Percentiles rank a stretch among this genome's conserved stretches.
Conservation (phyloP, 495 filamentous ascomycete species). For the Xylaria intraflava region DNA sequence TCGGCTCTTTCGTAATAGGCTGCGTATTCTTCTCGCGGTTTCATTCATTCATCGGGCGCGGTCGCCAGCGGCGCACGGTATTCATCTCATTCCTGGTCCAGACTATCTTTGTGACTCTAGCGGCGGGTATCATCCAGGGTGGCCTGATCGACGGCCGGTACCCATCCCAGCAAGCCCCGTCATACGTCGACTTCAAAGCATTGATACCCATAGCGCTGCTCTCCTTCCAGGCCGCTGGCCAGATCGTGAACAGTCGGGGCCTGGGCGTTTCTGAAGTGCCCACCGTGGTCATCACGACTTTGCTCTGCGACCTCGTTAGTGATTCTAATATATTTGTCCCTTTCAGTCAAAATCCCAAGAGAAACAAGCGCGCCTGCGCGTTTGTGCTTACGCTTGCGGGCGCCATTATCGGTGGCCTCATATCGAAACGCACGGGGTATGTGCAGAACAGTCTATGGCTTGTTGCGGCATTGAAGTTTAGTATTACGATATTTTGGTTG, state of each 20-base stretch:
- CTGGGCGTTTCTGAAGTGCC: conserved; percentile 65
- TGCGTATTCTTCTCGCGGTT: conserved; percentile 22
- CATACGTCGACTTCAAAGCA: conserved; percentile 27
- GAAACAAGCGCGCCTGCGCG: conserved; percentile 54
- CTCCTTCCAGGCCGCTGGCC: conserved; percentile 65
- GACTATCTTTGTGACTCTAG: conserved; percentile 47
- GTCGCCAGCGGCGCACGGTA: conserved; percentile 45
- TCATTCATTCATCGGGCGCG: conserved; percentile 21
- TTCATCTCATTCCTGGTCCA: conserved; percentile 54
- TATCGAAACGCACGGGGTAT: conserved; percentile 28
- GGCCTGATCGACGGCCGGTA: conserved; percentile 21
- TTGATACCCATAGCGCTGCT: conserved; percentile 56
- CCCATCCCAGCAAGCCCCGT: conserved; percentile 19
- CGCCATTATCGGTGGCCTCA: conserved; percentile 57
- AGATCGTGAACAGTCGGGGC: conserved; percentile 57
- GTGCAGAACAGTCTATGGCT: conserved; percentile 26
- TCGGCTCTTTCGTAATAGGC: conserved; percentile 23
- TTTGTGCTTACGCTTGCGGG: conserved; percentile 54
- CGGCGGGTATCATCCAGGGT: conserved; percentile 50
- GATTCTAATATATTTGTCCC: conserved; percentile 47
- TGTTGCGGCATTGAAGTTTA: conserved; percentile 18
- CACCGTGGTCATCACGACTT: conserved; percentile 64
- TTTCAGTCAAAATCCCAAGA: conserved; percentile 51
- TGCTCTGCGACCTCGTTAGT: conserved; percentile 61
- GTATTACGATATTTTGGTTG: conserved; percentile 18